Percentiles rank a stretch among this genome's conserved stretches.
Conservation (phyloP, 805 yeast species). For the Candida gorgasii region DNA sequence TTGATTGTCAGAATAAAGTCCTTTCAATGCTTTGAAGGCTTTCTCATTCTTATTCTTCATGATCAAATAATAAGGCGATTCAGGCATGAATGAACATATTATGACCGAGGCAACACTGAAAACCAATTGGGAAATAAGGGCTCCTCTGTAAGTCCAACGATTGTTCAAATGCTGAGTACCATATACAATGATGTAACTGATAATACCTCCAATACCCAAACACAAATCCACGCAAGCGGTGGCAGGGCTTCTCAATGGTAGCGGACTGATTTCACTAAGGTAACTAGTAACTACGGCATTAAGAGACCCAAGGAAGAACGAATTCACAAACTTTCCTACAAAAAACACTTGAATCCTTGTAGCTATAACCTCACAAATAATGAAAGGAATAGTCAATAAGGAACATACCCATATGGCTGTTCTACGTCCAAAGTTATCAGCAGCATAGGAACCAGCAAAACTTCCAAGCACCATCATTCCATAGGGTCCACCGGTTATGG, state of each 20-base stretch:
- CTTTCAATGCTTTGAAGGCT: slow-evolving; percentile 26
- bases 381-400: slow-evolving; percentile 29
- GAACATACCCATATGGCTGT: no score
- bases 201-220: no score
- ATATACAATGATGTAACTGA: no score
- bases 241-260: no score
- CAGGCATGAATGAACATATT: slow-evolving; percentile 42
- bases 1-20: slow-evolving; percentile 15
- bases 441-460: no score
- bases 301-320: no score
- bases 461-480: slow-evolving; percentile 4
- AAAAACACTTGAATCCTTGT: slow-evolving; percentile 32
- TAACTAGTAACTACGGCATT: slow-evolving; percentile 39
- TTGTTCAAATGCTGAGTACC: no score
- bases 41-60: slow-evolving; percentile 27
- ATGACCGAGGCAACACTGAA: no score
- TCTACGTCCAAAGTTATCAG: slow-evolving; percentile 19
- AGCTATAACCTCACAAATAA: slow-evolving; percentile 36
- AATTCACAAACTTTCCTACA: slow-evolving; percentile 38
- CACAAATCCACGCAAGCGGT: no score
- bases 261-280: no score
- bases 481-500: slow-evolving; percentile 9
- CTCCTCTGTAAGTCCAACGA: slow-evolving; percentile 17
- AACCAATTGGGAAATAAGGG: slow-evolving; percentile 49
- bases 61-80: slow-evolving; percentile 43